A percentile compares a stretch with the other conserved stretches of the same genome.
These are phyloP conservation scores for Syzygium syzygioides DNA, from an alignment of 441 rosid species.

Conservation along the genomic window DNA sequence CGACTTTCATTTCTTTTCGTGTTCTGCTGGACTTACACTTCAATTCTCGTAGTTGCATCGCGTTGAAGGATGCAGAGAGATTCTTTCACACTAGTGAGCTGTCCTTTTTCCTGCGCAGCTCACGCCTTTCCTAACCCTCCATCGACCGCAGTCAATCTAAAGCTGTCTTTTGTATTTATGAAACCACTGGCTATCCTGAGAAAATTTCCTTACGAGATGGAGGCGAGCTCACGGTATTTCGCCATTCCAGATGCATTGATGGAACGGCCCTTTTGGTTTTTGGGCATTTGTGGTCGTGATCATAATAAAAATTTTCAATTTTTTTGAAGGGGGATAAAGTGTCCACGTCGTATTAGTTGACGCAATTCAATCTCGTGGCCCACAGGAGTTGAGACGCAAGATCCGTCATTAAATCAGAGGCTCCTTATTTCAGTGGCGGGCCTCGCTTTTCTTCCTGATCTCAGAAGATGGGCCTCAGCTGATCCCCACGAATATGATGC, in stretches of 20 bases:
- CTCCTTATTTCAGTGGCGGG: neutral
- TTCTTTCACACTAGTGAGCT: neutral
- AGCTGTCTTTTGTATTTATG: neutral
- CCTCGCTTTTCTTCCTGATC: neutral
- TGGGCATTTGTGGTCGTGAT: fast-evolving
- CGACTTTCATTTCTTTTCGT: neutral
- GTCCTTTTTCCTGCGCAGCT: neutral
- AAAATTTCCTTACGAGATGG: neutral
- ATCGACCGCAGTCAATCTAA: neutral
- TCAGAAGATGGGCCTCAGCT: neutral
- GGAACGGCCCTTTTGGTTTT: neutral
- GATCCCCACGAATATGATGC: neutral
- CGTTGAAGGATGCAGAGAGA: neutral
- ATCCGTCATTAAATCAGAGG: neutral
- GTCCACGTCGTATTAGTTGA: neutral
- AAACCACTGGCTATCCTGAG: neutral
- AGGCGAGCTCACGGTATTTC: neutral
- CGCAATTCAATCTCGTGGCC: neutral
- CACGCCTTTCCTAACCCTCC: neutral
- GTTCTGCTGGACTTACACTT: neutral
- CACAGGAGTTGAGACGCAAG: neutral
- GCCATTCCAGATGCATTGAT: neutral
- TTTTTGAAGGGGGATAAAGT: neutral
- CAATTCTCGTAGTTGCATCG: neutral
- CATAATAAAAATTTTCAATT: neutral